Percentiles rank a stretch among this genome's conserved stretches.
Evolutionary conservation across 768 basidiomycete species (phyloP).

Genomic region (Lactarius tabidus): DNA sequence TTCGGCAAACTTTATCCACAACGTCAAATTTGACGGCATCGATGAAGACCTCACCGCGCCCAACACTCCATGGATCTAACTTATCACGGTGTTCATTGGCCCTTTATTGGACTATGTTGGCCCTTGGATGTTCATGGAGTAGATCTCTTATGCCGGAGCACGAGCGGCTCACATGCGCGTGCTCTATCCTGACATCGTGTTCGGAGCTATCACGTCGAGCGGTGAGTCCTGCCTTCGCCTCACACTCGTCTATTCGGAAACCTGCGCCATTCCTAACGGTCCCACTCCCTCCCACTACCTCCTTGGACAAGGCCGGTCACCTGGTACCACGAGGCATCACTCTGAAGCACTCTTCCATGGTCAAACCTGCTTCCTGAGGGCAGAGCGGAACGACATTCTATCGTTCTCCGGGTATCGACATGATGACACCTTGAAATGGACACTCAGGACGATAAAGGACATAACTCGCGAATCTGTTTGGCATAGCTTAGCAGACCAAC

Average conservation of each 20-base stretch:
- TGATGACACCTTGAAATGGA: neutral
- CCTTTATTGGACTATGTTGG: neutral
- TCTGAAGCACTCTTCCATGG: slow-evolving; percentile 75
- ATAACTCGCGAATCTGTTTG: slow-evolving; percentile 66
- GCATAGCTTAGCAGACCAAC: slow-evolving; percentile 68
- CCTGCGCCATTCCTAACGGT: slow-evolving; percentile 47
- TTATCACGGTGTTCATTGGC: slow-evolving; percentile 75
- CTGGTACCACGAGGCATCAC: slow-evolving; percentile 59
- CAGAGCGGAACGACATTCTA: slow-evolving; percentile 25
- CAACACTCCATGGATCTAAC: slow-evolving; percentile 81
- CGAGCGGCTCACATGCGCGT: slow-evolving; percentile 89
- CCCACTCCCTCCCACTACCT: no score
- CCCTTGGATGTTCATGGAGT: neutral
- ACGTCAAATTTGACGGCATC: slow-evolving; percentile 70
- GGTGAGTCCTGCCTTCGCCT: slow-evolving; percentile 40
- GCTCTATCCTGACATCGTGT: slow-evolving; percentile 83
- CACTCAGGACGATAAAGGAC: slow-evolving; percentile 8
- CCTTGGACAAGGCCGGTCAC: slow-evolving; percentile 58
- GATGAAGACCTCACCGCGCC: slow-evolving; percentile 68
- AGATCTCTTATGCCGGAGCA: slow-evolving; percentile 92
- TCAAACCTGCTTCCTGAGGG: slow-evolving; percentile 35
- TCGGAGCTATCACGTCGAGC: slow-evolving; percentile 85
- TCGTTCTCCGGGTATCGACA: slow-evolving; percentile 36
- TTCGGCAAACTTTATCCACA: slow-evolving; percentile 86
- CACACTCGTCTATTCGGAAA: neutral